Evolutionary conservation across 2,329 filamentous ascomycete species (phyloP), one percentile per base, ranked within the genome.

Genomic region (Pezicula rhizophila): DNA sequence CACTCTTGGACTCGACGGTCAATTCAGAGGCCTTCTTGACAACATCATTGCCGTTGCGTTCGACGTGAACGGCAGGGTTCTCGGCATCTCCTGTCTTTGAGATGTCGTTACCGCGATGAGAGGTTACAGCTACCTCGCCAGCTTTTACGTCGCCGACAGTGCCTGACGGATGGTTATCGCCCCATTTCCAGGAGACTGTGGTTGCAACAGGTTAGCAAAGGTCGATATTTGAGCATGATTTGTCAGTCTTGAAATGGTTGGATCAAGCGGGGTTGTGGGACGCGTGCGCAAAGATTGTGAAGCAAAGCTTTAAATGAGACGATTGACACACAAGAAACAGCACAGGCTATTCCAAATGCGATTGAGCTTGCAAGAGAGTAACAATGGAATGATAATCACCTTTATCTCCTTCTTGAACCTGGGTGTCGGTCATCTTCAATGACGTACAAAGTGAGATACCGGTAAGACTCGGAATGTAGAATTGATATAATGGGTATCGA

Each of bases 101-200:
- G 63, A 85, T 77, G 25, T 75, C 79, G 64, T 85, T 85, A 57
- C 81, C 80, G 45, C 70, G 70, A 60, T 84, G 76, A 39, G 79
- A 79, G 58, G 77, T 72, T 58, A 85, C 79, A 44, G 77, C 71
- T 45, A 84, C 67, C 58, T 82, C 74, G 64, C 80, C 81, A 34
- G 80, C 67, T 71, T 64, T 79, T 75, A 70, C 72, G 66, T 78
- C 77, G 54, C 72, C 72, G 48, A 80, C 80, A 40, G 72, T 77
- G 51, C 81, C 82, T 45, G 70, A 69, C 1, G 81, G 80, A 18
- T 73, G 66, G 48, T 74, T 72, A 49, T 72, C 70, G 50, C 72
- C 71, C 79, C 79, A 84, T 61, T 75, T 72, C 81, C 80, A 84
- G 50, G 79, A 79, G 59, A 84, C 82, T 85, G 51, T 10, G 25